Evolutionary conservation across 78 protist species (phyloP).

Genomic region (Pigoraptor vietnamica): DNA sequence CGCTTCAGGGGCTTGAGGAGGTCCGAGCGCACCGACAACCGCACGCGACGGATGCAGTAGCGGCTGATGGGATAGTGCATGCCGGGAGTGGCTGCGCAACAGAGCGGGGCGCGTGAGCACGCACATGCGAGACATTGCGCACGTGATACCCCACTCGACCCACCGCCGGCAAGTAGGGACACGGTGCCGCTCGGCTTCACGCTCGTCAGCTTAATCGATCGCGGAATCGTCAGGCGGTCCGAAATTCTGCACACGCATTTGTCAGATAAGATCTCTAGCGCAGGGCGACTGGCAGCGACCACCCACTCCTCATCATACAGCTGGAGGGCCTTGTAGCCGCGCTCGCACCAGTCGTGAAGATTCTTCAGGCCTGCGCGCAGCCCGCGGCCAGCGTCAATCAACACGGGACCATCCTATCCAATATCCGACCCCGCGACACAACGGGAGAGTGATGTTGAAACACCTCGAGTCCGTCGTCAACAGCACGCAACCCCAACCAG

Average conservation of each 20-base stretch:
- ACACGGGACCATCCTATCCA: too few species aligned
- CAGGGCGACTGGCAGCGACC: too few species aligned
- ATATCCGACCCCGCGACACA: too few species aligned
- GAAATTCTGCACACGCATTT: slow-evolving; percentile 7
- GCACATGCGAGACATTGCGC: not conserved
- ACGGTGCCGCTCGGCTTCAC: slow-evolving; percentile 89
- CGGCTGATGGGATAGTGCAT: slow-evolving; percentile 80
- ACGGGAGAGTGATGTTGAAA: too few species aligned
- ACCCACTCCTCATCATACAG: slow-evolving; percentile 20
- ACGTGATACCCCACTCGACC: slow-evolving; percentile 12
- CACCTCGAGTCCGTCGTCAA: not conserved
- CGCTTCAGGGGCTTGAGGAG: slow-evolving; percentile 40
- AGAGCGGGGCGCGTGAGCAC: not conserved
- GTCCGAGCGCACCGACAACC: slow-evolving; percentile 32
- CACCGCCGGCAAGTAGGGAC: slow-evolving; percentile 59
- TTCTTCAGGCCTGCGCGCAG: slow-evolving; percentile 29
- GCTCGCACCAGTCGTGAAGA: slow-evolving; percentile 57
- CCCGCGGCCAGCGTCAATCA: not conserved
- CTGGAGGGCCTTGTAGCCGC: slow-evolving; percentile 51
- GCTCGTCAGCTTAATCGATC: slow-evolving; percentile 81
- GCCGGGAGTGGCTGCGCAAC: slow-evolving; percentile 77
- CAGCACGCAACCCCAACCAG: too few species aligned
- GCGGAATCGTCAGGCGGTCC: slow-evolving; percentile 61
- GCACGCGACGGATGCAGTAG: slow-evolving; percentile 74
- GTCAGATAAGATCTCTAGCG: too few species aligned